A percentile compares a stretch with the other conserved stretches of the same genome.
Evolutionary conservation across 345 rosid species (phyloP).

Genomic region (Heritiera fomes): DNA sequence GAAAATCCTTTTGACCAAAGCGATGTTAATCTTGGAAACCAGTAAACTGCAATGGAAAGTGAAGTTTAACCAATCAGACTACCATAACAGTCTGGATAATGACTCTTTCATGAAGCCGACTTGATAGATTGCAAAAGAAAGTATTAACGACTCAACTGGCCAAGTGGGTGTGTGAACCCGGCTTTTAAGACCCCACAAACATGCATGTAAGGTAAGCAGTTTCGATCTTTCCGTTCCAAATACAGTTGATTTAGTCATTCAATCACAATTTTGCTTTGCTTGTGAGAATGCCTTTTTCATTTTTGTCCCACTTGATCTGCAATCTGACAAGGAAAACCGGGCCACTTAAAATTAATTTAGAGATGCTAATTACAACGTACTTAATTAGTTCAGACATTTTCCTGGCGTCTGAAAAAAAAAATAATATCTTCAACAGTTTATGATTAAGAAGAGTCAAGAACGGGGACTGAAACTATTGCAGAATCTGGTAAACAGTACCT

Average conservation of each 20-base stretch:
- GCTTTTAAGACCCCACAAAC: not conserved
- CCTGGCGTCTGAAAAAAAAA: not conserved
- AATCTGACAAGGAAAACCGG: not conserved
- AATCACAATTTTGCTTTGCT: not conserved
- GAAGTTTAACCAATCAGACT: not conserved
- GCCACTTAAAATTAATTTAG: not conserved
- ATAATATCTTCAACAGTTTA: not conserved
- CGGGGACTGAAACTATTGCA: not conserved
- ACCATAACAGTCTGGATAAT: not conserved
- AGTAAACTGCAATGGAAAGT: not conserved
- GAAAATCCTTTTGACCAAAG: not conserved
- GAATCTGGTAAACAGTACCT: not conserved
- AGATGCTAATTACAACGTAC: not conserved
- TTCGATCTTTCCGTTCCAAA: not conserved
- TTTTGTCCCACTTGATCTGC: not conserved
- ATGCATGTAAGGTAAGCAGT: not conserved
- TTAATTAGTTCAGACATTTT: not conserved
- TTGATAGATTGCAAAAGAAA: not conserved
- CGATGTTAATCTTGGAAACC: slow-evolving; percentile 1
- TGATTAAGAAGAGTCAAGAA: not conserved
- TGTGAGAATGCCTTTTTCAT: too few species aligned
- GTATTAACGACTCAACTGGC: not conserved
- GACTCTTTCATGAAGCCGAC: not conserved
- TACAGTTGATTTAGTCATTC: not conserved
- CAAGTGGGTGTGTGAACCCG: not conserved